Evolutionary conservation across 2,329 filamentous ascomycete species (phyloP).

Genomic region (Coniochaeta hoffmannii): DNA sequence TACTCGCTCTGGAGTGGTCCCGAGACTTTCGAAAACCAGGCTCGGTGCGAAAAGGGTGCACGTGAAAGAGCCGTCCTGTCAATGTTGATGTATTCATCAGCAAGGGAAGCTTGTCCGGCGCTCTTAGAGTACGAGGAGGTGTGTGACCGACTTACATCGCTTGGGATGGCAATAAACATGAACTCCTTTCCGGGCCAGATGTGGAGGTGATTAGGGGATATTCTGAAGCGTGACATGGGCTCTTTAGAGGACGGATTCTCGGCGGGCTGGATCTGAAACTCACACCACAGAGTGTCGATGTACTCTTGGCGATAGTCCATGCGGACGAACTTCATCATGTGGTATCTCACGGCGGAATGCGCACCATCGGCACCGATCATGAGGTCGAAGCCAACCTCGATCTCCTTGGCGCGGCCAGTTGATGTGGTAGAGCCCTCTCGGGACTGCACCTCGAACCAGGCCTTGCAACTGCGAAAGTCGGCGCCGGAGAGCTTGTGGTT

Average conservation of each 20-base stretch:
- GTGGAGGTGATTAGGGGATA: slow-evolving; percentile 89
- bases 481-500: slow-evolving; percentile 88
- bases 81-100: neutral
- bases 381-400: slow-evolving; percentile 82
- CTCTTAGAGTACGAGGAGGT: neutral
- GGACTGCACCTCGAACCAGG: slow-evolving; percentile 71
- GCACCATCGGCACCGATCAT: slow-evolving; percentile 94
- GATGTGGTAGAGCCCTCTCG: slow-evolving; percentile 20
- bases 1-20: slow-evolving; percentile 51
- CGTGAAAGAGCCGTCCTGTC: slow-evolving; percentile 80
- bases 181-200: slow-evolving; percentile 93
- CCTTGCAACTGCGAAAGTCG: slow-evolving; percentile 69
- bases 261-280: slow-evolving; percentile 70
- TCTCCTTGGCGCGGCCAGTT: slow-evolving; percentile 51
- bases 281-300: slow-evolving; percentile 95
- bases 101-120: neutral
- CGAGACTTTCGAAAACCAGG: slow-evolving; percentile 59
- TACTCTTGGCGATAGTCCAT: slow-evolving; percentile 93
- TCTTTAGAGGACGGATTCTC: slow-evolving; percentile 19
- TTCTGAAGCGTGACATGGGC: slow-evolving; percentile 52
- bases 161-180: slow-evolving; percentile 98
- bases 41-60: slow-evolving; percentile 87
- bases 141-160: slow-evolving; percentile 35
- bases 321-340: slow-evolving; percentile 89
- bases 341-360: slow-evolving; percentile 83